Conservation (phyloP, 2,329 filamentous ascomycete species). For the Xylariaceae sp. region DNA sequence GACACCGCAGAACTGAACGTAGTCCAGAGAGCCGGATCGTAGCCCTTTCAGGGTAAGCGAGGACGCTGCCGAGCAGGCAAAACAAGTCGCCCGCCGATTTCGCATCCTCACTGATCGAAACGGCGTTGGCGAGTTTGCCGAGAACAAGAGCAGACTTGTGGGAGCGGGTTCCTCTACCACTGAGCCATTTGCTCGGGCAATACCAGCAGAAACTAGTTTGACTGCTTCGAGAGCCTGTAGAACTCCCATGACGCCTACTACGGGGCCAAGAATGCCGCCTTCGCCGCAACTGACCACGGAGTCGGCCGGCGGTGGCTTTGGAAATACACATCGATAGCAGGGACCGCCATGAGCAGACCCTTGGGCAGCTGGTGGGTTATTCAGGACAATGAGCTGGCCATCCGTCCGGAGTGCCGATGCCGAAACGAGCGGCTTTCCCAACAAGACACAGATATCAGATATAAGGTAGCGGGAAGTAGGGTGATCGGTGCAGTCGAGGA, state of each 20-base stretch:
- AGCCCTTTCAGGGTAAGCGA: conserved; percentile 60
- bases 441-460: conserved; percentile 79
- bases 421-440: conserved; percentile 74
- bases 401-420: conserved; percentile 85
- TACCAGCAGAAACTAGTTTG: conserved; percentile 60
- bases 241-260: conserved; percentile 89
- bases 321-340: conserved; percentile 93
- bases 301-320: conserved; percentile 75
- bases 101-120: conserved; percentile 76
- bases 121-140: conserved; percentile 36
- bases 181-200: conserved; percentile 21
- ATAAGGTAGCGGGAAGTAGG: conserved; percentile 88
- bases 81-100: conserved; percentile 62
- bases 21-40: conserved; percentile 64
- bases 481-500: conserved; percentile 94
- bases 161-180: conserved; percentile 20
- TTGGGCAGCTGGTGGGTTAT: conserved; percentile 63
- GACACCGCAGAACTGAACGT: conserved; percentile 78
- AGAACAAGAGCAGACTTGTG: conserved; percentile 43
- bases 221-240: conserved; percentile 86
- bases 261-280: conserved; percentile 84
- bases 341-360: conserved; percentile 61
- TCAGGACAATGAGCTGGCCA: conserved; percentile 84
- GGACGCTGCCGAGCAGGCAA: conserved; percentile 63
- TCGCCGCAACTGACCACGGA: conserved; percentile 84